Evolutionary conservation across 192 early-diverging fungal genomes (phyloP).

Genomic region (Umbelopsis vinacea): DNA sequence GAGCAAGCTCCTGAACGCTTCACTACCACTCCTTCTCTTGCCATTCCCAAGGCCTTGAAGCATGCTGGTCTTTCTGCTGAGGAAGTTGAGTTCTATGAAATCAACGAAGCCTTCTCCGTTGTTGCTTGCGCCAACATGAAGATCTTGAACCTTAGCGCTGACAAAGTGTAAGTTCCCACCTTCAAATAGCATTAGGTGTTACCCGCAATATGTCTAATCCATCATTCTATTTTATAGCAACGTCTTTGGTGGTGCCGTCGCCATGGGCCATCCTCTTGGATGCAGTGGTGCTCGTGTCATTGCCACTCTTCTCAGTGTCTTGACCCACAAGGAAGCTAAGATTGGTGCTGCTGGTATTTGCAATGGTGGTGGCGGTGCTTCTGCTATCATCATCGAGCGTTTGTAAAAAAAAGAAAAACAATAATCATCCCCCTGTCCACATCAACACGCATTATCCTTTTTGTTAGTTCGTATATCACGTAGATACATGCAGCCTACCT

Average conservation of each 20-base stretch:
- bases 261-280: constrained; percentile 97
- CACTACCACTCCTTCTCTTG: constrained; percentile 75
- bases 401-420: constrained; percentile 15
- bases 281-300: constrained; percentile 92
- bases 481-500: constrained; percentile 16
- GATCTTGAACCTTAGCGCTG: constrained; percentile 69
- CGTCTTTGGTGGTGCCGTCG: constrained; percentile 94
- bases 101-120: constrained; percentile 87
- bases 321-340: constrained; percentile 74
- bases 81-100: constrained; percentile 77
- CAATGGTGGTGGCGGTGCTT: constrained; percentile 60
- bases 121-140: constrained; percentile 86
- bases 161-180: constrained; percentile 61
- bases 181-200: neutral
- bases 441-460: neutral
- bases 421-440: too few relatives aligned
- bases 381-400: constrained; percentile 39
- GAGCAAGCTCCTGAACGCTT: constrained; percentile 75
- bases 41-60: constrained; percentile 78
- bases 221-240: constrained; percentile 49
- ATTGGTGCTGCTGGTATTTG: constrained; percentile 93
- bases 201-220: constrained; percentile 8
- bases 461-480: constrained; percentile 4
- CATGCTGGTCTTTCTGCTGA: constrained; percentile 62
- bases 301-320: constrained; percentile 75